Base-by-base conservation (phyloP, 495 filamentous ascomycete species). In the Xylaria sp. region DNA sequence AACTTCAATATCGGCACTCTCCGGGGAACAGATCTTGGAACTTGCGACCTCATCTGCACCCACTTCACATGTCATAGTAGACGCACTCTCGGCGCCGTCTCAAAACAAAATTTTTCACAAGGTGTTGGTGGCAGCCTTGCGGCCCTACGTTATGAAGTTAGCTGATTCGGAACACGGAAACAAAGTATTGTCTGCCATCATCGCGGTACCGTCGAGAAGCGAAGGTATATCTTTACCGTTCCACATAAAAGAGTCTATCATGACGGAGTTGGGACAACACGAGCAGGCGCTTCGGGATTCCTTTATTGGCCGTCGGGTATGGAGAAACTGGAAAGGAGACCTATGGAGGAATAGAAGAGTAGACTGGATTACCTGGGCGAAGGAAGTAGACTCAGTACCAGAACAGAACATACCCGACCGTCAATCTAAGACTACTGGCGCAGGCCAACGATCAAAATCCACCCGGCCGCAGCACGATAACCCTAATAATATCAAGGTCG, bases 261-360 rank as follows among this genome's bases (percentile, higher is more conserved):
- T 87, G 76, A 69, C 76, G 11, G 73, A 81, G 46, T 79, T 89
- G 1, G 80, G 76, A 33, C 71, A 77, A 26, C 78, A 82, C 68
- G 95, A 97, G 77, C 73, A 84, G 41, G 78, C 84, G 14, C 82
- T 99, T 21, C 86, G 94, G 29, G 90, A 93, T 69, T 91, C 90
- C 0, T 91, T 88, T 73, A 84, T 91, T 31, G 96, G 96, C 3
- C 83, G 94, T 7, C 91, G 90, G 3, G 93, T 97, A 14, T 98
- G 94, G 95, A 84, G 91, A 66, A 93, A 96, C 71, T 99, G 96
- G 97, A 88, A 86, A 65, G 94, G 97, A 82, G 96, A 98, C 80
- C 76, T 95, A 29, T 98, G 83, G 83, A 76, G 73, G 73, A 82
- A 89, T 58, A 83, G 88, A 61, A 81, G 89, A 48, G 84, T 81